phyloP scores from a whole-genome alignment of 2,329 filamentous ascomycete genomes.

The Beauveria sp. region DNA sequence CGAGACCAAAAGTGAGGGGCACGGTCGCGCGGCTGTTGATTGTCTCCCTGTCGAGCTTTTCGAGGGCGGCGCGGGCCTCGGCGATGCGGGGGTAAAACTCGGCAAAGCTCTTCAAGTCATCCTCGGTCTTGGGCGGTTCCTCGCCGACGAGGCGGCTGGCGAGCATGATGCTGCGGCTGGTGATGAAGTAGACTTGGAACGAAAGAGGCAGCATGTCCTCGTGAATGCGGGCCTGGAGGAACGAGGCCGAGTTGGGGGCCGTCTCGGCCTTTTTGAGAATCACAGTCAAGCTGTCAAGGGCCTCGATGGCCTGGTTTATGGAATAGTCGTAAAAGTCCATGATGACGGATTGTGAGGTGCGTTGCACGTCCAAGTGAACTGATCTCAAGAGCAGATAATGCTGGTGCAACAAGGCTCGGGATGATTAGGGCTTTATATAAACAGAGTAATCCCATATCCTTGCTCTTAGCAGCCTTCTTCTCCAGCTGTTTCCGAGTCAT shows the following conservation, averaged over 20 bases:
- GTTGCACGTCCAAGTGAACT: background rate
- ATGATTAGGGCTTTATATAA: conserved; percentile 6
- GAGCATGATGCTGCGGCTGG: conserved; percentile 24
- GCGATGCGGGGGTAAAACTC: conserved; percentile 28
- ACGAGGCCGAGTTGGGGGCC: conserved; percentile 23
- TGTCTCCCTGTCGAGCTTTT: conserved; percentile 24
- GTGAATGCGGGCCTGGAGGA: conserved; percentile 26
- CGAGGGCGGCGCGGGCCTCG: conserved; percentile 22
- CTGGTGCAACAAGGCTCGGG: background rate
- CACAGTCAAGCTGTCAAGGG: conserved; percentile 23
- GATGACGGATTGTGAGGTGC: conserved; percentile 16
- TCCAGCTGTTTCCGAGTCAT: background rate
- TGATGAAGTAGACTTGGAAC: conserved; percentile 31
- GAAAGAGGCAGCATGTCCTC: conserved; percentile 36
- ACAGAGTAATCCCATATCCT: background rate
- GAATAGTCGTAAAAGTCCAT: conserved; percentile 35
- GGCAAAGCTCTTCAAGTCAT: conserved; percentile 25
- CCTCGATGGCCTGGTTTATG: conserved; percentile 24
- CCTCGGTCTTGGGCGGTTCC: conserved; percentile 19
- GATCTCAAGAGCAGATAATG: background rate
- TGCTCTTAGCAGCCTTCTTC: background rate
- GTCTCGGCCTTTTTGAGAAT: conserved; percentile 31
- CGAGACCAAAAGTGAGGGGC: conserved; percentile 24
- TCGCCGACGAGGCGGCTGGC: conserved; percentile 26
- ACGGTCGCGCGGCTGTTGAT: conserved; percentile 25